A percentile compares a stretch with the other conserved stretches of the same genome.
Evolutionary conservation across 345 rosid genomes (phyloP).

Genomic region (Turritis glabra): DNA sequence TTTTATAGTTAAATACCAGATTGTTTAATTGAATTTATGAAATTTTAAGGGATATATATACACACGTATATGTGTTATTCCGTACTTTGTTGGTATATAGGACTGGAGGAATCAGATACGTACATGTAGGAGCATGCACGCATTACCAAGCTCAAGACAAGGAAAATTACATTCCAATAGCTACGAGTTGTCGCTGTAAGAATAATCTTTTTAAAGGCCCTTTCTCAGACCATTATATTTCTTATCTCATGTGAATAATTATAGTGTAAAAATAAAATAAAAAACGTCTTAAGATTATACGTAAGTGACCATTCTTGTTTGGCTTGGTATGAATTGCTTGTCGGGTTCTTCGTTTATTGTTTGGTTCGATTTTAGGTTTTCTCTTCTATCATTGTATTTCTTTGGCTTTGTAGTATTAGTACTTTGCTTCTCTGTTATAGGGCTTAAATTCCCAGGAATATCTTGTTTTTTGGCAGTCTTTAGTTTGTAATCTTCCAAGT

Average conservation of each 20-base stretch:
- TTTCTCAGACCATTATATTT: constrained; percentile 35
- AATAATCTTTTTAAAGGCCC: constrained; percentile 40
- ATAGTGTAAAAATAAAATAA: neutral
- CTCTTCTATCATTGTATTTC: no score
- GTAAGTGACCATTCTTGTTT: no score
- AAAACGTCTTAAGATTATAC: constrained; percentile 7
- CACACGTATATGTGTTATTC: no score
- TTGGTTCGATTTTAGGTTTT: no score
- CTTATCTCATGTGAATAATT: constrained; percentile 32
- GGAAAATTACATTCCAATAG: constrained; percentile 31
- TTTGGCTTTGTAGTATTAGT: no score
- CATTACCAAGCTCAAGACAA: constrained; percentile 29
- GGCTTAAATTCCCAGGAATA: no score
- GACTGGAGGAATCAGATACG: constrained; percentile 40
- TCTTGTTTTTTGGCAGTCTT: no score
- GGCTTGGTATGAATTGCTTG: no score
- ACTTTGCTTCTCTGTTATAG: no score
- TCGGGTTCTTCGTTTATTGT: no score
- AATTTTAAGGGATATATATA: neutral
- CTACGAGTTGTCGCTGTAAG: constrained; percentile 41
- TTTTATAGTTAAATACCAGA: neutral
- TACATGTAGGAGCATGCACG: constrained; percentile 38
- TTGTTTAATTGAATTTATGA: neutral
- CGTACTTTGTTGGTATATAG: neutral
- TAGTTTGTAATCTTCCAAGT: no score